phyloP scores from a whole-genome alignment of 129 eudicot species.

The Pulicaria dysenterica region DNA sequence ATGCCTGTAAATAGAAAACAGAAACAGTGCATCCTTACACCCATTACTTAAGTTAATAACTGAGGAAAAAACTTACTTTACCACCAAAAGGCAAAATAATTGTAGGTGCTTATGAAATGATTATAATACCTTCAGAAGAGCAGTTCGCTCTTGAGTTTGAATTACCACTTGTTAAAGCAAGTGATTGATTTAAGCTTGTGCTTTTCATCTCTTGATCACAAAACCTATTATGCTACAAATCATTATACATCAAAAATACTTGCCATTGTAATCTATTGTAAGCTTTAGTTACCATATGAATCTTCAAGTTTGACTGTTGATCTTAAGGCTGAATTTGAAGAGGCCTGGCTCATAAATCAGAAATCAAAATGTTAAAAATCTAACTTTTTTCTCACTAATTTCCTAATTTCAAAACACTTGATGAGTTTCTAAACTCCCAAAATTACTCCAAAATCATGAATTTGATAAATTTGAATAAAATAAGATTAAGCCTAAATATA shows the following conservation, averaged over 20 bases:
- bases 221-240: background rate
- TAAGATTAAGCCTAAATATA: background rate
- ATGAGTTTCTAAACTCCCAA: background rate
- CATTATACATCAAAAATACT: background rate
- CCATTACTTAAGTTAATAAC: background rate
- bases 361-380: background rate
- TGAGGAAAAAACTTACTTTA: conserved; percentile 49
- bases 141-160: too few species aligned
- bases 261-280: background rate
- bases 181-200: too few species aligned
- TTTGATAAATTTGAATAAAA: background rate
- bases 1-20: background rate
- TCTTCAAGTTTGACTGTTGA: background rate
- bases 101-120: too few species aligned
- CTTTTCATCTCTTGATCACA: background rate
- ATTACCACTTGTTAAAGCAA: too few species aligned
- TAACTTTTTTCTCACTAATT: background rate
- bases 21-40: background rate
- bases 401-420: background rate
- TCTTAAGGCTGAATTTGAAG: background rate
- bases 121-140: too few species aligned
- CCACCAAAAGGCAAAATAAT: conserved; percentile 91
- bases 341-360: background rate
- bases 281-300: background rate
- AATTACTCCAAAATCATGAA: background rate